Percentiles rank a stretch among this genome's conserved stretches.
phyloP scores from a whole-genome alignment of 1,284 basidiomycete genomes.

The Apiotrichum siamense region DNA sequence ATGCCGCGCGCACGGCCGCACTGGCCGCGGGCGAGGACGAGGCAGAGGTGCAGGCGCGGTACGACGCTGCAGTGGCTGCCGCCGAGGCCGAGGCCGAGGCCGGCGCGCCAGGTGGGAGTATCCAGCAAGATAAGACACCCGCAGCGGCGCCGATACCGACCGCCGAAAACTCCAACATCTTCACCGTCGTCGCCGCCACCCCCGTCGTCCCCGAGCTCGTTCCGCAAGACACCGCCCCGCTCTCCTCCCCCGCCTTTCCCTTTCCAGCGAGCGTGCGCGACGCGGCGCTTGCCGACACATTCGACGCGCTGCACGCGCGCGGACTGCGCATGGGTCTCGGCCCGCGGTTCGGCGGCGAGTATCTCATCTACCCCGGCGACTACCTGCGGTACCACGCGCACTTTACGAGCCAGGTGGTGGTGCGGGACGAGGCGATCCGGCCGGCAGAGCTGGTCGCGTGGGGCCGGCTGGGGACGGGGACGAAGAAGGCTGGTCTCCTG shows the following conservation, averaged over 20 bases:
- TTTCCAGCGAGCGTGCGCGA: slow-evolving; percentile 28
- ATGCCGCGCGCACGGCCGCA: slow-evolving; percentile 37
- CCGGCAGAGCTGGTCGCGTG: slow-evolving; percentile 93
- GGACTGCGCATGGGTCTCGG: slow-evolving; percentile 56
- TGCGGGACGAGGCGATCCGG: slow-evolving; percentile 57
- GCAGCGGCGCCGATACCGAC: slow-evolving; percentile 2
- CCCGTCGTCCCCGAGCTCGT: slow-evolving; percentile 13
- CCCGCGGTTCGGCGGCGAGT: slow-evolving; percentile 81
- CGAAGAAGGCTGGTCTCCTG: slow-evolving; percentile 91
- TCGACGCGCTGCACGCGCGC: slow-evolving; percentile 27
- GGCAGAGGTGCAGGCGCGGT: slow-evolving; percentile 4
- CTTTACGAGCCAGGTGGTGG: slow-evolving; percentile 77
- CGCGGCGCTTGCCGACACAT: slow-evolving; percentile 27
- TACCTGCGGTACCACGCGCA: slow-evolving; percentile 95
- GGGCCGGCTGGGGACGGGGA: slow-evolving; percentile 90
- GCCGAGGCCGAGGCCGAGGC: neutral
- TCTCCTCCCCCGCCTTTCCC: slow-evolving; percentile 23
- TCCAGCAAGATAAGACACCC: neutral
- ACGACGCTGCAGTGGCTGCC: slow-evolving; percentile 1
- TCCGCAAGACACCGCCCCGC: slow-evolving; percentile 15
- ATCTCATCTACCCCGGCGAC: slow-evolving; percentile 94
- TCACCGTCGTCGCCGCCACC: slow-evolving; percentile 24
- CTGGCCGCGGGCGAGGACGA: slow-evolving; percentile 11
- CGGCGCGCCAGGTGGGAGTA: too few species aligned
- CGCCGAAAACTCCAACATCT: slow-evolving; percentile 17